Evolutionary conservation across 1,139 yeast genomes (phyloP), one percentile per base, ranked within the genome.

Genomic region (Casaregolazyma suthepensis): DNA sequence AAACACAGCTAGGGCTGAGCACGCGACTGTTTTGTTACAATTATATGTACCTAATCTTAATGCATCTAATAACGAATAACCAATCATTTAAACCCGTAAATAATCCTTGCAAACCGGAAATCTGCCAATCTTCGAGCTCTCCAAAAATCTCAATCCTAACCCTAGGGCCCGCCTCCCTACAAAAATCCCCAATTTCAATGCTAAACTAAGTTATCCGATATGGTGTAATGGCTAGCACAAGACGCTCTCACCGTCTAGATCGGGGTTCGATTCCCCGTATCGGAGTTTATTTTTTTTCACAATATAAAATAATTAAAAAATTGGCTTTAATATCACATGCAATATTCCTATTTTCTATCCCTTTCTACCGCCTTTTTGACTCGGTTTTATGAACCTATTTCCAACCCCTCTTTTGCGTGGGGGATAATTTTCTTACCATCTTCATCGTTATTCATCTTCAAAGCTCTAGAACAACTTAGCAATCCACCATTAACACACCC

Each of bases 211-310:
- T 38, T 26, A 54, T 54, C 57, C 57, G 57, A 54, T 54, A 52
- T 54, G 54, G 57, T 54, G 57, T 54, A 54, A 54, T 54, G 57
- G 57, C 54, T 52, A 54, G 55, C 57, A 54, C 57, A 54, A 51
- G 52, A 52, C 57, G 57, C 57, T 54, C 57, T 54, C 57, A 54
- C 57, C 57, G 57, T 54, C 55, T 51, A 52, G 51, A 54, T 54
- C 57, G 55, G 57, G 57, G 57, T 54, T 54, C 57, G 51, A 54
- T 54, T 54, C 57, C 57, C 56, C 54, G 56, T 50, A 54, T 55
- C 56, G 57, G 57, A 55, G 56, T 55, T 17, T 15, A 35, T 23
- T 54, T 52, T 48, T 43, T 46, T 43, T 47, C 5, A 13, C 9
- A 15, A 3, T 35, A 12, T 35, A 35, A 35, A 35, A 5, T 35